Evolutionary conservation across 352 stramenopile genomes (phyloP), one percentile per base, ranked within the genome.

Genomic region (Globisporangium abappressorium): DNA sequence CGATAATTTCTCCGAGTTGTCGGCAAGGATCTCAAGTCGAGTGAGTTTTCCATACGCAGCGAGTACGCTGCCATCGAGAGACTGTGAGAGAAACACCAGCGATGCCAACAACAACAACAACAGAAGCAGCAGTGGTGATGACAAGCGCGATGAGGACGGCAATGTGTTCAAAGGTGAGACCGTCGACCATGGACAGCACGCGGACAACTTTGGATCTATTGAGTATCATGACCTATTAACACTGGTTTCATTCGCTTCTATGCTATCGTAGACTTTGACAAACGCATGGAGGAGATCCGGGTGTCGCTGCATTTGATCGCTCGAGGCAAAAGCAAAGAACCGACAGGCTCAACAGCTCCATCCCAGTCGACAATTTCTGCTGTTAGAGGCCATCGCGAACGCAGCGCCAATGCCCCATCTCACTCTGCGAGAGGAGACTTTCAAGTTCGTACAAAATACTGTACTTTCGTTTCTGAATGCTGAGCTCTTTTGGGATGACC

Each of bases 281-380:
- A 76, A 57, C 80, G 84, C 5, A 92, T 92, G 84, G 81, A 90
- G 63, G 77, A 92, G 65, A 89, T 90, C 34, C 84, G 84, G 1
- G 73, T 73, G 53, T 92, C 84, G 5, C 66, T 92, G 22, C 87
- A 81, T 24, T 71, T 78, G 34, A 87, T 92, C 20, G 78, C 81
- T 3, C 72, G 66, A 30, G 74, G 76, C 11, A 70, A 69, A 47
- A 70, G 65, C 15, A n/a, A 41, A n/a, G 54, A 59, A 41, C 20
- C 5, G 5, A 9, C 22, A 38, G 5, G 11, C 7, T n/a, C 53
- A 38, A 20, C 26, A 58, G 11, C 26, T 15, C 5, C 53, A 57
- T 26, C 53, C 22, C 30, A 2, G 14, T 9, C 14, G 53, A 33
- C 18, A 26, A 6, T 5, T 34, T n/a, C 26, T 41, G 1, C 54